These are phyloP conservation scores for Cicer bijugum DNA, from an alignment of 306 rosid species.

Conservation along the genomic window DNA sequence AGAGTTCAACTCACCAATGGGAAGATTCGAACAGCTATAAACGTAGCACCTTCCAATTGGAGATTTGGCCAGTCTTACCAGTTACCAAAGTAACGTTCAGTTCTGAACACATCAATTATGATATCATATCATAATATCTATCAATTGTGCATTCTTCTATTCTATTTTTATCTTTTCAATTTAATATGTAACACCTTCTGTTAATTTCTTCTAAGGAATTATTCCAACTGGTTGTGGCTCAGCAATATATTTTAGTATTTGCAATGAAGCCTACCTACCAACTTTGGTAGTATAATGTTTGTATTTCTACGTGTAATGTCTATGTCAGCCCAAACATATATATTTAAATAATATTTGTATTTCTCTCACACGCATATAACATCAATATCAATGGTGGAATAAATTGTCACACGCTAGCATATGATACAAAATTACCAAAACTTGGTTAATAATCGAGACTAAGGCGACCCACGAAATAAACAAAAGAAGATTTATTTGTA, in stretches of 20 bases:
- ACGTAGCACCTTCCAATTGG: constrained; percentile 62
- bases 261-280: constrained; percentile 46
- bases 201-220: background rate
- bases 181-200: background rate
- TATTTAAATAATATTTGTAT: background rate
- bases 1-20: constrained; percentile 57
- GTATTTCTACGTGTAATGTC: background rate
- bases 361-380: no score
- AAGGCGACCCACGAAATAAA: no score
- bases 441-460: no score
- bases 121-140: background rate
- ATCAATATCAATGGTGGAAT: no score
- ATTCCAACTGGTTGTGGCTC: constrained; percentile 43
- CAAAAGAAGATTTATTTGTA: no score
- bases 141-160: background rate
- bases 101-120: constrained; percentile 27
- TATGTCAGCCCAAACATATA: background rate
- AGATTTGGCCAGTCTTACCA: constrained; percentile 62
- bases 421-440: no score
- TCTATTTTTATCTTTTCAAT: background rate
- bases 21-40: constrained; percentile 45
- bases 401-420: no score
- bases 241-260: constrained; percentile 35
- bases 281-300: constrained; percentile 5
- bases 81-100: constrained; percentile 48